Conservation (phyloP, 2,329 filamentous ascomycete genomes). For the Neodidymelliopsis sp. region DNA sequence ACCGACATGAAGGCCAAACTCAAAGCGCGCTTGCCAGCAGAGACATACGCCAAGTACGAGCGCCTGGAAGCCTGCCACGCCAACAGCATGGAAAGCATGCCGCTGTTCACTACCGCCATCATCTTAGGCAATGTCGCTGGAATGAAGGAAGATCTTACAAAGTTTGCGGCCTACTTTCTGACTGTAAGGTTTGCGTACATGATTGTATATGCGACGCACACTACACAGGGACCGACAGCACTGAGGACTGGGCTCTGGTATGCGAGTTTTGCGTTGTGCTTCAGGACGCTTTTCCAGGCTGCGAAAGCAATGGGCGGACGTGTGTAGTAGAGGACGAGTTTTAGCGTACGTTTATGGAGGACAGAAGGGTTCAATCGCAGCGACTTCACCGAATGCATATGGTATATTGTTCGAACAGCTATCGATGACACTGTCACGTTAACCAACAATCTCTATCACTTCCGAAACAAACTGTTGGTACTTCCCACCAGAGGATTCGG, state of each 20-base stretch:
- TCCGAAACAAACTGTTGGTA: conserved; percentile 29
- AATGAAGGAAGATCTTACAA: conserved; percentile 42
- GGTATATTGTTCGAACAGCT: no score
- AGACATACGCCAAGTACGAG: conserved; percentile 53
- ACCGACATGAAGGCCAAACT: conserved; percentile 44
- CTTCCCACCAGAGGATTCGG: conserved; percentile 55
- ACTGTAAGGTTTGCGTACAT: conserved; percentile 49
- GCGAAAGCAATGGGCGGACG: conserved; percentile 31
- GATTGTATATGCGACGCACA: conserved; percentile 45
- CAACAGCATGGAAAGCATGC: conserved; percentile 57
- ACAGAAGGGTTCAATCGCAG: no score
- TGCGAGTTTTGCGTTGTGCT: conserved; percentile 30
- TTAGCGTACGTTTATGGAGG: no score
- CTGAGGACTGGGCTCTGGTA: conserved; percentile 32
- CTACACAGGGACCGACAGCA: conserved; percentile 29
- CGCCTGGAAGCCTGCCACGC: conserved; percentile 55
- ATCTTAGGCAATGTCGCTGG: conserved; percentile 54
- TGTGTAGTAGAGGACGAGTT: neutral
- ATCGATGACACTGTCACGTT: neutral
- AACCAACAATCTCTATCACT: conserved; percentile 2
- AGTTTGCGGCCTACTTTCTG: conserved; percentile 49
- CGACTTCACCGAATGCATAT: no score
- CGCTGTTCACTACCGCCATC: conserved; percentile 55
- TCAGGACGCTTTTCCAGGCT: conserved; percentile 29
- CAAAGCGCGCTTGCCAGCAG: conserved; percentile 47